These are phyloP conservation scores for Cladophialophora carrionii DNA, from an alignment of 2,329 filamentous ascomycete genomes.

Conservation along the genomic window DNA sequence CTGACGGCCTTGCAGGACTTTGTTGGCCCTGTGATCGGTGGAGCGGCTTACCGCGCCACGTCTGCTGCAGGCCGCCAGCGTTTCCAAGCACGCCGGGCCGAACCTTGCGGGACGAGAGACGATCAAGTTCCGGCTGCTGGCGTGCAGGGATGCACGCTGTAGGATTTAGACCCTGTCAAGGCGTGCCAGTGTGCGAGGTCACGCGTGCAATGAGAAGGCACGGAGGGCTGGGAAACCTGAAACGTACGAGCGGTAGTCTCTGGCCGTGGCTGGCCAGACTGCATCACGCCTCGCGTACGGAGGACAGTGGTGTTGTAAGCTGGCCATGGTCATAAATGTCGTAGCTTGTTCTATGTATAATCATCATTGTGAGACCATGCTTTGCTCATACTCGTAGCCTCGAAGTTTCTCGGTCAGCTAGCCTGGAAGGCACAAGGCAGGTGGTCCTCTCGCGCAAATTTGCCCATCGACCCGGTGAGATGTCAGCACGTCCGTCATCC, in stretches of 20 bases:
- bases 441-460: background rate
- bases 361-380: background rate
- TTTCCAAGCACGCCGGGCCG: conserved; percentile 1
- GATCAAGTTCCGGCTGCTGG: background rate
- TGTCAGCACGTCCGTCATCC: conserved; percentile 6
- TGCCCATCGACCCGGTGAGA: background rate
- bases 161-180: background rate
- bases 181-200: background rate
- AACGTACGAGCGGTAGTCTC: background rate
- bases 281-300: too few relatives aligned
- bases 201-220: background rate
- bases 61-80: background rate
- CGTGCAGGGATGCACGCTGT: conserved; percentile 1
- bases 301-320: background rate
- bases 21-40: background rate
- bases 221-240: background rate
- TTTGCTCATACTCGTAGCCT: background rate
- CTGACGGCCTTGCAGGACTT: background rate
- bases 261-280: background rate
- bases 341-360: background rate
- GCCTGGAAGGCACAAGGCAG: background rate
- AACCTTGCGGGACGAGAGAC: conserved; percentile 5
- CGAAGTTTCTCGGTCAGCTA: background rate
- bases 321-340: background rate
- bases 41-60: background rate